A percentile compares a stretch with the other conserved stretches of the same genome.
These are phyloP conservation scores for Pythium vanterpoolii DNA, from an alignment of 352 stramenopile species.

Conservation along the genomic window DNA sequence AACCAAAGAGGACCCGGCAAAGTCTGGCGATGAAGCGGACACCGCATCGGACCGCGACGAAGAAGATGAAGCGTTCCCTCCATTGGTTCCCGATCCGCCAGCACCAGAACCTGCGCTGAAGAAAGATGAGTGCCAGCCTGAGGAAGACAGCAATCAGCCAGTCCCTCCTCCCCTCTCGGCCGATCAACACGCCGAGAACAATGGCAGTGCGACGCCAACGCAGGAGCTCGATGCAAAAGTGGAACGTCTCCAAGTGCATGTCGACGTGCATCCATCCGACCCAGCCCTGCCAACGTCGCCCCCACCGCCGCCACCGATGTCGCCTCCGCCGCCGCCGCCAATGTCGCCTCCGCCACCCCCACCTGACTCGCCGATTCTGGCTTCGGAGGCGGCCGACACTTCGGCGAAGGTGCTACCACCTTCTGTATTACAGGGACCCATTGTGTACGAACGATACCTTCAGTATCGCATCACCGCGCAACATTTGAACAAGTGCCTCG, in stretches of 20 bases:
- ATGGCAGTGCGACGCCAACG: not conserved
- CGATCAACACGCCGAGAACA: not conserved
- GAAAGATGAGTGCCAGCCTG: not conserved
- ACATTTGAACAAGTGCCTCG: constrained; percentile 77
- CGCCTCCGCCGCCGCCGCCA: constrained; percentile 45
- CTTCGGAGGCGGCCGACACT: not conserved
- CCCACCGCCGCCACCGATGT: constrained; percentile 38
- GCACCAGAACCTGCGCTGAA: not conserved
- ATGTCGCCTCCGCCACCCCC: constrained; percentile 25
- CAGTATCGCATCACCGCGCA: constrained; percentile 70
- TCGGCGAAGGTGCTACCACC: not conserved
- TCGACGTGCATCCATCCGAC: not conserved
- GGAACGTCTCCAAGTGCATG: not conserved
- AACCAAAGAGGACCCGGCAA: not conserved
- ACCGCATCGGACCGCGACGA: constrained; percentile 20
- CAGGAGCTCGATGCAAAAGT: not conserved
- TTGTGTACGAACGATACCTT: constrained; percentile 75
- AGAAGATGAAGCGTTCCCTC: constrained; percentile 33
- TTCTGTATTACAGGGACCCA: constrained; percentile 16
- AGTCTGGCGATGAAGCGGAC: not conserved
- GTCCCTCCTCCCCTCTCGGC: not conserved
- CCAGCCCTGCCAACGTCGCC: constrained; percentile 11
- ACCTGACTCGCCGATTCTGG: constrained; percentile 1
- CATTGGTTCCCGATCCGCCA: not conserved
- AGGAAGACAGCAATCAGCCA: not conserved